A percentile compares a stretch with the other conserved stretches of the same genome.
Conservation (phyloP, 148 eudicot species). For the Diospyros lotus region DNA sequence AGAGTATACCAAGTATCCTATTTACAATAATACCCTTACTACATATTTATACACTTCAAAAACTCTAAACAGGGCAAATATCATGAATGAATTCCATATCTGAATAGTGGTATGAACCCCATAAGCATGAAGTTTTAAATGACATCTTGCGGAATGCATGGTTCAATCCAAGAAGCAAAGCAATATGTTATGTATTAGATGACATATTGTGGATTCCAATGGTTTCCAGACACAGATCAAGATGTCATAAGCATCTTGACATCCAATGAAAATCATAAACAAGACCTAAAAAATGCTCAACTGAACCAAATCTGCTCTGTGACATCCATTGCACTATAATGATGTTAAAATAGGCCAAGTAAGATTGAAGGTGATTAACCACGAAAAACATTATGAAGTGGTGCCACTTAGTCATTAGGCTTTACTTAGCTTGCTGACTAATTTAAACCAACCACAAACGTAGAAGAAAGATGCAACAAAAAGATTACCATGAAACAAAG, state of each 20-base stretch:
- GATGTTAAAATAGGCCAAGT: constrained; percentile 3
- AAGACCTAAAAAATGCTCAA: background rate
- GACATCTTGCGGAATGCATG: background rate
- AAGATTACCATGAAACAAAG: constrained; percentile 52
- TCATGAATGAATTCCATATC: too few species aligned
- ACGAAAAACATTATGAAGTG: background rate
- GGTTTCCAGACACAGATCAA: too few species aligned
- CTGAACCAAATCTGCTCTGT: background rate
- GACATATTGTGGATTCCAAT: too few species aligned
- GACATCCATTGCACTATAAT: background rate
- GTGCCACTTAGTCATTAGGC: background rate
- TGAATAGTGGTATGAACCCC: background rate
- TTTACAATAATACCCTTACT: too few species aligned
- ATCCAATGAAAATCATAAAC: background rate
- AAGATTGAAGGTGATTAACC: background rate
- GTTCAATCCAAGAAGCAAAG: background rate
- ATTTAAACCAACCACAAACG: background rate
- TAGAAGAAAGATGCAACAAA: background rate
- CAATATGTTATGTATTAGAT: background rate
- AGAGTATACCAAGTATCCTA: too few species aligned
- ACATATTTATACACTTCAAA: too few species aligned
- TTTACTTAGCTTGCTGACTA: background rate
- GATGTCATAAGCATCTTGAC: too few species aligned
- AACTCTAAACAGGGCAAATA: too few species aligned
- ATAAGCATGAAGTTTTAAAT: background rate